Evolutionary conservation across 805 yeast species (phyloP).

Genomic region (Teunomyces gatunensis): DNA sequence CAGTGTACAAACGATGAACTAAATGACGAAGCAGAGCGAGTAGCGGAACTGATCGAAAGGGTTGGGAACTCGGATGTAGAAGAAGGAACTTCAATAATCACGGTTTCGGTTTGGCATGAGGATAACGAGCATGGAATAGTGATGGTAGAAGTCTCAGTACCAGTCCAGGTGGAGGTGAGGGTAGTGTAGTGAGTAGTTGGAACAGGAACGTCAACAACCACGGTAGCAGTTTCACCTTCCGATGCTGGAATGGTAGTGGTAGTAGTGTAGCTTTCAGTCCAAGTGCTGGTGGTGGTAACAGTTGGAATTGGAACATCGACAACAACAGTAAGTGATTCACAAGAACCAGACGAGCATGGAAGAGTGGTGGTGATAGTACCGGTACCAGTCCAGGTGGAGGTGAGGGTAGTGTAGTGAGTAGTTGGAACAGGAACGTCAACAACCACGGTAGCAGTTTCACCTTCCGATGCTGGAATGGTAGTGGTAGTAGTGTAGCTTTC

Average conservation of each 20-base stretch:
- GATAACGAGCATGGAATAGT: conserved; percentile 6
- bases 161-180: conserved; percentile 13
- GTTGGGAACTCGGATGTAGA: background rate
- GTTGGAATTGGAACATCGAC: conserved; percentile 13
- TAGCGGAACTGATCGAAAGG: background rate
- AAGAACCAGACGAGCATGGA: conserved; percentile 4
- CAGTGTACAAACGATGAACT: background rate
- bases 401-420: conserved; percentile 5
- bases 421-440: conserved; percentile 15
- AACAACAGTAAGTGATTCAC: conserved; percentile 11
- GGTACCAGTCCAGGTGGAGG: conserved; percentile 12
- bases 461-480: conserved; percentile 9
- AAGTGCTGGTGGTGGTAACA: conserved; percentile 9
- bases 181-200: conserved; percentile 8
- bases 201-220: conserved; percentile 14
- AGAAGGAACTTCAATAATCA: background rate
- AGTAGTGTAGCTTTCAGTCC: conserved; percentile 12
- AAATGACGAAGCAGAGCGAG: background rate
- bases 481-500: conserved; percentile 10
- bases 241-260: conserved; percentile 9
- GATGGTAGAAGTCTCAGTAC: background rate
- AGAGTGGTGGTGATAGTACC: conserved; percentile 7
- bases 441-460: conserved; percentile 10
- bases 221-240: conserved; percentile 10
- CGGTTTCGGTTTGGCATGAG: background rate